Evolutionary conservation across 2,329 filamentous ascomycete genomes (phyloP).

Genomic region (Fusarium burgessii): DNA sequence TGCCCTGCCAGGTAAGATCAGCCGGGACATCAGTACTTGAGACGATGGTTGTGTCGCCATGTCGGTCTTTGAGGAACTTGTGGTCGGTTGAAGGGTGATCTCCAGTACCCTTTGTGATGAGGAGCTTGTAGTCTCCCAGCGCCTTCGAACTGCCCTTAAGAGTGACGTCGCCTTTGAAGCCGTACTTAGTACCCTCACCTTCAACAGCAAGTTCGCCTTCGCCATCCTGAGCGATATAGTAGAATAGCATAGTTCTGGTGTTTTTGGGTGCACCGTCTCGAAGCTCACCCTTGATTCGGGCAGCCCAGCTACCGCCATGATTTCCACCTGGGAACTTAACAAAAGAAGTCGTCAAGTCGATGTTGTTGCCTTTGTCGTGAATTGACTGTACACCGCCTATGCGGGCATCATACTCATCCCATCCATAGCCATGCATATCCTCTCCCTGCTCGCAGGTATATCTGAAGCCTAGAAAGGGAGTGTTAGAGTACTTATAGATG

Average conservation of each 20-base stretch:
- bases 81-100: constrained; percentile 74
- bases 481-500: constrained; percentile 13
- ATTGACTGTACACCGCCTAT: constrained; percentile 90
- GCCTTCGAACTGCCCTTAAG: constrained; percentile 77
- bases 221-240: constrained; percentile 86
- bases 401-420: constrained; percentile 95
- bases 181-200: constrained; percentile 62
- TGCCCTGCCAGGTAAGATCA: constrained; percentile 85
- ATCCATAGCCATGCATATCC: constrained; percentile 94
- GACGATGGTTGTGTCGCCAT: constrained; percentile 81
- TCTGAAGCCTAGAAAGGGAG: constrained; percentile 73
- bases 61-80: constrained; percentile 74
- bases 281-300: constrained; percentile 84
- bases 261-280: constrained; percentile 74
- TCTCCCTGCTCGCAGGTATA: constrained; percentile 97
- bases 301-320: constrained; percentile 92
- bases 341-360: constrained; percentile 94
- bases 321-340: constrained; percentile 89
- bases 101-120: constrained; percentile 77
- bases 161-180: constrained; percentile 71
- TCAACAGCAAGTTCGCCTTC: constrained; percentile 72
- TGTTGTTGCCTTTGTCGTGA: constrained; percentile 86
- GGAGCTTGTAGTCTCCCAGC: constrained; percentile 83
- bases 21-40: constrained; percentile 75
- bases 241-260: constrained; percentile 81